Evolutionary conservation across 2,329 filamentous ascomycete species (phyloP).

Genomic region (Didymella sp.): DNA sequence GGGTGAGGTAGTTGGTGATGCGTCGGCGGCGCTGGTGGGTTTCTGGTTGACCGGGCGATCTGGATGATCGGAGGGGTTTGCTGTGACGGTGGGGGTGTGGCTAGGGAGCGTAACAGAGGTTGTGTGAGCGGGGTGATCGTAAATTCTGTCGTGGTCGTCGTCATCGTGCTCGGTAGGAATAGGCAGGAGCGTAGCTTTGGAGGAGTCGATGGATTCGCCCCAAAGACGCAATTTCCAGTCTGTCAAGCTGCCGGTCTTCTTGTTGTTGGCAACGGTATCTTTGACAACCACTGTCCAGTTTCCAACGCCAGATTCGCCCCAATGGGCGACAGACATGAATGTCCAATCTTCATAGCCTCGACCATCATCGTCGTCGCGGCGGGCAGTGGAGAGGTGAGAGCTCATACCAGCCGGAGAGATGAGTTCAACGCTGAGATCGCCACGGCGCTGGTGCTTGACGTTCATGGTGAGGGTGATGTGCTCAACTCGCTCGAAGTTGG

Average conservation of each 20-base stretch:
- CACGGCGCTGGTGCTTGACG: slow-evolving; percentile 82
- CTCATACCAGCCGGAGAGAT: slow-evolving; percentile 81
- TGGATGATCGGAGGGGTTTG: slow-evolving; percentile 56
- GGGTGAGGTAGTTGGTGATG: slow-evolving; percentile 32
- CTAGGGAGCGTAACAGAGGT: slow-evolving; percentile 60
- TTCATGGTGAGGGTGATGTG: slow-evolving; percentile 99
- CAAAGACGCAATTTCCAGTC: slow-evolving; percentile 96
- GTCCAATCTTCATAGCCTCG: slow-evolving; percentile 93
- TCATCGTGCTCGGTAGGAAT: slow-evolving; percentile 86
- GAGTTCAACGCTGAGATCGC: slow-evolving; percentile 91
- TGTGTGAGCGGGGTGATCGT: slow-evolving; percentile 64
- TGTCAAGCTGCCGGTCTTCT: slow-evolving; percentile 76
- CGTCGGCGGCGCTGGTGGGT: slow-evolving; percentile 48
- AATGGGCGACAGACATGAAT: slow-evolving; percentile 98
- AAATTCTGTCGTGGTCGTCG: slow-evolving; percentile 73
- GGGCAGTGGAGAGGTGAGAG: slow-evolving; percentile 81
- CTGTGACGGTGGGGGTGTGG: slow-evolving; percentile 55
- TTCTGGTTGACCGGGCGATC: slow-evolving; percentile 67
- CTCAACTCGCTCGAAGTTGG: slow-evolving; percentile 86
- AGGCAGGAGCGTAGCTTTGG: slow-evolving; percentile 75
- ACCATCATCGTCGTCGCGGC: slow-evolving; percentile 69
- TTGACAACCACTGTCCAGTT: slow-evolving; percentile 92
- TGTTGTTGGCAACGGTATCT: slow-evolving; percentile 76
- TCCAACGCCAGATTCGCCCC: slow-evolving; percentile 87
- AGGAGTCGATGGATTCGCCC: slow-evolving; percentile 83